Percentiles rank a stretch among this genome's conserved stretches.
These are phyloP conservation scores for Triticum turgidum DNA, from an alignment of 176 grass and related monocot species.

Conservation along the genomic window DNA sequence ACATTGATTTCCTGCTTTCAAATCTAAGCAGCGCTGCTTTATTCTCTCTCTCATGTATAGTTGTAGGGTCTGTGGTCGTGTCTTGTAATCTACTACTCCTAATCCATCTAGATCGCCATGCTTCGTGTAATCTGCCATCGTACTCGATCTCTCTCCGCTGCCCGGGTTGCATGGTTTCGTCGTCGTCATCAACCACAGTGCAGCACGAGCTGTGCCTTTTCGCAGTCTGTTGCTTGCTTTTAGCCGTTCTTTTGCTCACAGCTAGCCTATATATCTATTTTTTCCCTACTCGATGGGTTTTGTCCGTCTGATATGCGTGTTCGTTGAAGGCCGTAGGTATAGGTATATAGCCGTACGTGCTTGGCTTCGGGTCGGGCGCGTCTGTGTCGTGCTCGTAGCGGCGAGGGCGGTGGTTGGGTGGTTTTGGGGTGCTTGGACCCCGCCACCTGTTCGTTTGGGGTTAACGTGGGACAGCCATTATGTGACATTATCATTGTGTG, in stretches of 20 bases:
- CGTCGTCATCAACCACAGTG: neutral
- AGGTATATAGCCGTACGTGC: neutral
- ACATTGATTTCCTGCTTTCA: neutral
- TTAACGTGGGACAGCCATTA: slow-evolving; percentile 46
- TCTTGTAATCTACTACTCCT: slow-evolving; percentile 36
- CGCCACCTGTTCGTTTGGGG: slow-evolving; percentile 11
- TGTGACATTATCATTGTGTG: neutral
- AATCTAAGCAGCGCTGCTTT: slow-evolving; percentile 14
- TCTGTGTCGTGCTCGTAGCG: neutral
- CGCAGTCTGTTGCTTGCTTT: neutral
- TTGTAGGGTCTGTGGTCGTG: neutral
- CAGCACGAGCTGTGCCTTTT: neutral
- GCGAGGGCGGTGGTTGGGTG: slow-evolving; percentile 22
- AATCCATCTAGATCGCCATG: neutral
- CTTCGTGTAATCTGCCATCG: neutral
- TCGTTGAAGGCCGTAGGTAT: neutral
- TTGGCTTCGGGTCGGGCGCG: neutral
- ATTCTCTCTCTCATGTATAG: neutral
- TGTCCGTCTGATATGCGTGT: neutral
- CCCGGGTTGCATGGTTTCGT: neutral
- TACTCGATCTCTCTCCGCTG: too few species aligned
- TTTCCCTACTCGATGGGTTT: neutral
- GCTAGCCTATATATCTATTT: neutral
- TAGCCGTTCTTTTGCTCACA: neutral
- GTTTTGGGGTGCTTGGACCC: slow-evolving; percentile 21